Conservation (phyloP, 2,329 filamentous ascomycete genomes). For the Aspergillus uvarum region DNA sequence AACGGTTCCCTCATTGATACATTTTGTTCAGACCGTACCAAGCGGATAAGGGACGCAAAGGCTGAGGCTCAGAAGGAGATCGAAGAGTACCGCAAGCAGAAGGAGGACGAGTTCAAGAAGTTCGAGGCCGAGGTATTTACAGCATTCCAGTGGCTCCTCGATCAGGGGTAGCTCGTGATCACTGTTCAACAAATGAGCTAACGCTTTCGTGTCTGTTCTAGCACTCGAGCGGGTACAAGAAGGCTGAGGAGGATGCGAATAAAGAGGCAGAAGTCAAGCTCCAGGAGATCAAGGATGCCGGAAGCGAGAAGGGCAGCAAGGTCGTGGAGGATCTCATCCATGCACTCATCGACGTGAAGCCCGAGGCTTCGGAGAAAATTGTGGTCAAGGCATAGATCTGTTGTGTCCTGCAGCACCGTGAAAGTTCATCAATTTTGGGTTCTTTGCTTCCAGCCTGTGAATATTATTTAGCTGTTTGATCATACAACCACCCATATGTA, state of each 20-base stretch:
- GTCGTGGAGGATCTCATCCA: slow-evolving; percentile 81
- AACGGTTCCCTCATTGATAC: slow-evolving; percentile 10
- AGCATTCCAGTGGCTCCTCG: not conserved
- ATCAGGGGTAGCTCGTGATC: not conserved
- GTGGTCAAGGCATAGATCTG: slow-evolving; percentile 34
- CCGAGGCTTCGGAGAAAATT: slow-evolving; percentile 59
- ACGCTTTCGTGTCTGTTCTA: not conserved
- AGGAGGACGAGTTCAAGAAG: slow-evolving; percentile 92
- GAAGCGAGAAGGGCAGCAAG: slow-evolving; percentile 73
- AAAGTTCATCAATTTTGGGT: slow-evolving; percentile 13
- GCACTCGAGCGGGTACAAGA: slow-evolving; percentile 90
- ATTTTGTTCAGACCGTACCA: slow-evolving; percentile 71
- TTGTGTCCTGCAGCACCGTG: slow-evolving; percentile 8
- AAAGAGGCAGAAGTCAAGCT: slow-evolving; percentile 80
- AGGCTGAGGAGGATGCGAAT: slow-evolving; percentile 74
- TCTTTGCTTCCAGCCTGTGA: slow-evolving; percentile 17
- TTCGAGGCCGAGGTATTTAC: slow-evolving; percentile 74
- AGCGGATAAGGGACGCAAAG: slow-evolving; percentile 94
- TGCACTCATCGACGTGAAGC: slow-evolving; percentile 82
- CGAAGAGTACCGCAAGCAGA: slow-evolving; percentile 82
- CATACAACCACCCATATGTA: slow-evolving; percentile 9
- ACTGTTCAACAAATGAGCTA: not conserved
- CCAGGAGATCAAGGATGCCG: slow-evolving; percentile 75
- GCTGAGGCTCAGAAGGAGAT: slow-evolving; percentile 98
- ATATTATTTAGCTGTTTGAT: slow-evolving; percentile 14